A percentile compares a stretch with the other conserved stretches of the same genome.
phyloP scores from a whole-genome alignment of 495 filamentous ascomycete genomes.

The Penicillium herquei region DNA sequence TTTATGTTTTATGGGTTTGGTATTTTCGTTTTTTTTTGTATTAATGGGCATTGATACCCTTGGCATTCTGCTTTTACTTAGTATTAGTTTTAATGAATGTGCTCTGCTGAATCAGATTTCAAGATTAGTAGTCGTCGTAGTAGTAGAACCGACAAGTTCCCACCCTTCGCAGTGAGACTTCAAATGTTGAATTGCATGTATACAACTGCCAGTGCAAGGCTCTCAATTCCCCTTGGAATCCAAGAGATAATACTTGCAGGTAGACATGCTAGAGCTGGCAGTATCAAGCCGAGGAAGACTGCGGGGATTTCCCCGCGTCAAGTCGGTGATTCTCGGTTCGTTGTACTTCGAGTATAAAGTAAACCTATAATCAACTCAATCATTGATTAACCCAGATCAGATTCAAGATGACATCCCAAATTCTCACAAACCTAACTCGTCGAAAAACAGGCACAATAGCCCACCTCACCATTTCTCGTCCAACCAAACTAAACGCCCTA shows the following conservation, averaged over 20 bases:
- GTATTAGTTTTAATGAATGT: neutral
- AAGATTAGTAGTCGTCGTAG: too few species aligned
- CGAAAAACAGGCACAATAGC: constrained; percentile 19
- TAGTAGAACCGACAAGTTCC: too few species aligned
- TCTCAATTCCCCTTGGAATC: too few species aligned
- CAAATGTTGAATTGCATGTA: too few species aligned
- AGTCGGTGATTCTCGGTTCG: constrained; percentile 14
- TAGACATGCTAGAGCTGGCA: too few species aligned
- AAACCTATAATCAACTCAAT: neutral
- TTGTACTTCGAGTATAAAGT: neutral
- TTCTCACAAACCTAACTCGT: constrained; percentile 17
- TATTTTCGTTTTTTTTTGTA: neutral
- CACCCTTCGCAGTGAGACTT: too few species aligned
- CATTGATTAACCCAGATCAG: neutral
- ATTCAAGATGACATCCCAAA: neutral
- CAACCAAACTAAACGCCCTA: constrained; percentile 24
- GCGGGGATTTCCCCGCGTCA: constrained; percentile 12
- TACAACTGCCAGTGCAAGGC: too few species aligned
- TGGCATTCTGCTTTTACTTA: too few species aligned
- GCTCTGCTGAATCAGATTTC: neutral
- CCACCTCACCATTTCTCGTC: constrained; percentile 22
- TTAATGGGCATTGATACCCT: neutral
- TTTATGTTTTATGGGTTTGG: neutral
- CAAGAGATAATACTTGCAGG: too few species aligned
- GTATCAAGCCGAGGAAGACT: neutral